phyloP scores from a whole-genome alignment of 768 basidiomycete genomes.

The Lactarius psammicola region DNA sequence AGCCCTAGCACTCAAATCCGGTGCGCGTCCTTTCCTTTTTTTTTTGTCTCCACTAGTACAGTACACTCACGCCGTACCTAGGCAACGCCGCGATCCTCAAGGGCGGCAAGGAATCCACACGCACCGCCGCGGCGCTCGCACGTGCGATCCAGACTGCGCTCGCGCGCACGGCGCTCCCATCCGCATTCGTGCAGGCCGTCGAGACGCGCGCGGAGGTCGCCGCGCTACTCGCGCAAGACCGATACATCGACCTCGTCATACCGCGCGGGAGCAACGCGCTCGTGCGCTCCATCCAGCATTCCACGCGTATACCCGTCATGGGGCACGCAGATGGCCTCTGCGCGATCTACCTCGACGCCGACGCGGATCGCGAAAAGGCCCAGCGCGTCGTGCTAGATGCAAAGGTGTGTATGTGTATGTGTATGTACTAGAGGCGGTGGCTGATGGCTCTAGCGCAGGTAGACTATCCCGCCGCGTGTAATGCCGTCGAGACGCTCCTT shows the following conservation, averaged over 20 bases:
- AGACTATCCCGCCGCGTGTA: slow-evolving; percentile 96
- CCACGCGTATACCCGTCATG: slow-evolving; percentile 95
- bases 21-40: slow-evolving; percentile 39
- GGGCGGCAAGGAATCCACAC: slow-evolving; percentile 92
- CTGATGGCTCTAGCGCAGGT: slow-evolving; percentile 47
- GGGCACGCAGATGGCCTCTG: slow-evolving; percentile 98
- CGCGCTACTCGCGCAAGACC: slow-evolving; percentile 79
- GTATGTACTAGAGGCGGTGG: no score
- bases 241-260: slow-evolving; percentile 95
- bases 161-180: slow-evolving; percentile 66
- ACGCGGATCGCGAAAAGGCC: slow-evolving; percentile 77
- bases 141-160: slow-evolving; percentile 78
- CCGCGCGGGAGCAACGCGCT: slow-evolving; percentile 92
- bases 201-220: slow-evolving; percentile 91
- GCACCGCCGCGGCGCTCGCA: slow-evolving; percentile 75
- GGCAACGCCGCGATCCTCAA: slow-evolving; percentile 97
- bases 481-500: slow-evolving; percentile 85
- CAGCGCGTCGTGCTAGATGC: slow-evolving; percentile 82
- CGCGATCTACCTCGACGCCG: slow-evolving; percentile 82
- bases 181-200: slow-evolving; percentile 85
- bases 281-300: slow-evolving; percentile 84
- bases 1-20: slow-evolving; percentile 93
- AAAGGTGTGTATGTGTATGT: slow-evolving; percentile 57
- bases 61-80: slow-evolving; percentile 39
- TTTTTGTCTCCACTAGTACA: not conserved